These are phyloP conservation scores for Grifola frondosa DNA, from an alignment of 1,284 basidiomycete species.

Conservation along the genomic window DNA sequence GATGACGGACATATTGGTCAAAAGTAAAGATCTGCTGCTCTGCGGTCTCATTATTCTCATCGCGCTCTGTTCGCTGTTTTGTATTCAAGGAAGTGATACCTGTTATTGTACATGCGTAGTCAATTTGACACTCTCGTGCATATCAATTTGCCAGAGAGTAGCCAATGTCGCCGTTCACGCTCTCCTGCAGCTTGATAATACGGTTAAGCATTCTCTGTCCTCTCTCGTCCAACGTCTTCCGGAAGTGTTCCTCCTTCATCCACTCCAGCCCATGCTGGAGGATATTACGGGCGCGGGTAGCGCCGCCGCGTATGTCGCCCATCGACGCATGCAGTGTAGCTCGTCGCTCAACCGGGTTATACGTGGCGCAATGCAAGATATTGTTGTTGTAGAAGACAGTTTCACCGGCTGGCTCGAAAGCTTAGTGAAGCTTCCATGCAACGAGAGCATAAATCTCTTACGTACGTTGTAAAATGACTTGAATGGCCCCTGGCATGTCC, in stretches of 20 bases:
- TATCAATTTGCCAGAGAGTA: conserved; percentile 48
- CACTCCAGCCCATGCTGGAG: conserved; percentile 79
- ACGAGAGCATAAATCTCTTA: conserved; percentile 3
- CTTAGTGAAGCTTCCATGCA: neutral
- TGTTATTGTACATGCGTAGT: too few species aligned
- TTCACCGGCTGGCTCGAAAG: conserved; percentile 54
- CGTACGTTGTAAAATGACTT: conserved; percentile 60
- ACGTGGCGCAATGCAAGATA: conserved; percentile 74
- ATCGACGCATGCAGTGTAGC: conserved; percentile 77
- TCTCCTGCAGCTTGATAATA: conserved; percentile 56
- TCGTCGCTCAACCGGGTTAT: conserved; percentile 52
- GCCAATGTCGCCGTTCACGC: conserved; percentile 43
- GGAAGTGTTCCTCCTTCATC: conserved; percentile 66
- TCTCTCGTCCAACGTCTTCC: conserved; percentile 45
- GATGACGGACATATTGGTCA: too few species aligned
- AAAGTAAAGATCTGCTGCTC: too few species aligned
- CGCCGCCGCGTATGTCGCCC: conserved; percentile 64
- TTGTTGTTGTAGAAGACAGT: conserved; percentile 84
- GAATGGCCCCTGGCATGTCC: conserved; percentile 69
- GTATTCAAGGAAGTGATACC: neutral
- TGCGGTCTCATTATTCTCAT: too few species aligned
- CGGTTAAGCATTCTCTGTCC: conserved; percentile 61
- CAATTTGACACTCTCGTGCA: too few species aligned
- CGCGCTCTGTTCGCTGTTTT: neutral
- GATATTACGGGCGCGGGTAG: conserved; percentile 68